These are phyloP conservation scores for Trichophyton benhamiae DNA, from an alignment of 2,329 filamentous ascomycete genomes.

Conservation along the genomic window DNA sequence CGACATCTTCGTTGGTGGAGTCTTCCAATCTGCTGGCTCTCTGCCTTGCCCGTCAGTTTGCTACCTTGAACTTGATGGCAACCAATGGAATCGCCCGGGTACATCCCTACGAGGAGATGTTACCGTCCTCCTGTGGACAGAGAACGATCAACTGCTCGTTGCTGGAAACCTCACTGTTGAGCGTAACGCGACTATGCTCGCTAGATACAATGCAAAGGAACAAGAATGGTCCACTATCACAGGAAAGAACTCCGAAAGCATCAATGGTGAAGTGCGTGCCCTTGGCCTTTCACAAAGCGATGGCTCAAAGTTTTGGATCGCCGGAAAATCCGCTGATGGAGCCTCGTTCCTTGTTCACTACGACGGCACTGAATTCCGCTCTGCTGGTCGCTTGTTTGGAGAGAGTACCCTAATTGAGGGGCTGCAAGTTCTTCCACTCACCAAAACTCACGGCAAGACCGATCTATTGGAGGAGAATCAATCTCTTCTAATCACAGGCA, in stretches of 20 bases:
- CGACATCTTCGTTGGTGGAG: slow-evolving; percentile 75
- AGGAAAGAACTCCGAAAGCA: slow-evolving; percentile 37
- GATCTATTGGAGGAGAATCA: slow-evolving; percentile 54
- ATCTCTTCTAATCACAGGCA: slow-evolving; percentile 71
- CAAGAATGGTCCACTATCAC: slow-evolving; percentile 55
- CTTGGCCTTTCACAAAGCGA: slow-evolving; percentile 63
- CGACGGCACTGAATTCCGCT: slow-evolving; percentile 58
- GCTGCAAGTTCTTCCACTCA: slow-evolving; percentile 68
- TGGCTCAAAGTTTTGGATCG: slow-evolving; percentile 65
- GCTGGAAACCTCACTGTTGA: slow-evolving; percentile 64
- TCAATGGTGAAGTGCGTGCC: slow-evolving; percentile 70
- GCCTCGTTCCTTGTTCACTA: slow-evolving; percentile 72
- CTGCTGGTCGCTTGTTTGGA: slow-evolving; percentile 52
- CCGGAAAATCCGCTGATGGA: slow-evolving; percentile 57
- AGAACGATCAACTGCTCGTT: slow-evolving; percentile 57
- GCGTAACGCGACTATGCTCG: slow-evolving; percentile 54
- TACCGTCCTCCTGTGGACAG: slow-evolving; percentile 62
- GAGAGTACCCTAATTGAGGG: slow-evolving; percentile 58
- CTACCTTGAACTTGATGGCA: slow-evolving; percentile 55
- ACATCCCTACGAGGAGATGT: slow-evolving; percentile 59
- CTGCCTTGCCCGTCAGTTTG: slow-evolving; percentile 75
- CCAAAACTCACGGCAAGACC: slow-evolving; percentile 52
- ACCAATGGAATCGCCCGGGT: slow-evolving; percentile 72
- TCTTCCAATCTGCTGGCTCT: slow-evolving; percentile 70
- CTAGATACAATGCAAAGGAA: slow-evolving; percentile 56